Conservation (phyloP, 2,329 filamentous ascomycete species). For the Polytolypa hystricis region DNA sequence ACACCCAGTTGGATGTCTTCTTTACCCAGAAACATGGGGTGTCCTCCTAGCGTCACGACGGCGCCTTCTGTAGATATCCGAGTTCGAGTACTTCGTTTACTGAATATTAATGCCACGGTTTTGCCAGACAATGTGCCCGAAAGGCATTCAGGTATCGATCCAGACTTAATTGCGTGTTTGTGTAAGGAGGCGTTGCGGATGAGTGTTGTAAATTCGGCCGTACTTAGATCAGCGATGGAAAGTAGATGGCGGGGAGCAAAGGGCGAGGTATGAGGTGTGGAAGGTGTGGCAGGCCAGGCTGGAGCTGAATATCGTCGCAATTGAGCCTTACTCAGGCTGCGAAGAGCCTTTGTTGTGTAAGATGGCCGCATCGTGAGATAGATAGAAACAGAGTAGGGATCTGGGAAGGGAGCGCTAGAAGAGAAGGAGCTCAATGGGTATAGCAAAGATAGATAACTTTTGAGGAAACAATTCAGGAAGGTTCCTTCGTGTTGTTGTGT, state of each 20-base stretch:
- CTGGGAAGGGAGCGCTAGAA: background rate
- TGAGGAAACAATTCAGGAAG: too few relatives aligned
- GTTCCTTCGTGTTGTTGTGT: too few relatives aligned
- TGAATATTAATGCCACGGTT: constrained; percentile 93
- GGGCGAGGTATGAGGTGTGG: constrained; percentile 39
- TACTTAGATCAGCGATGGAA: constrained; percentile 76
- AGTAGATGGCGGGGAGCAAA: constrained; percentile 73
- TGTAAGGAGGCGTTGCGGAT: constrained; percentile 69
- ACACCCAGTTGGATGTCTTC: constrained; percentile 91
- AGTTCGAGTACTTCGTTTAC: constrained; percentile 87
- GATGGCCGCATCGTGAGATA: constrained; percentile 8
- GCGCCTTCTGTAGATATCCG: constrained; percentile 89
- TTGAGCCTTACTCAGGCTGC: constrained; percentile 12
- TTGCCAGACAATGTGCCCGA: constrained; percentile 56
- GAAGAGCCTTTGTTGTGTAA: constrained; percentile 11
- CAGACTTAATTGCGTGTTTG: constrained; percentile 67
- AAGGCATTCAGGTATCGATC: constrained; percentile 48
- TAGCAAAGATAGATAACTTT: too few relatives aligned
- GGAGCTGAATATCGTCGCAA: constrained; percentile 26
- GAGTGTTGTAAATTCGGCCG: constrained; percentile 67
- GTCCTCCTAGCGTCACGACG: constrained; percentile 75
- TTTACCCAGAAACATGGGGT: constrained; percentile 93
- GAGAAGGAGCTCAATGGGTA: background rate
- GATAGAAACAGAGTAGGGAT: constrained; percentile 3
- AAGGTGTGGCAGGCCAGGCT: constrained; percentile 15